A percentile compares a stretch with the other conserved stretches of the same genome.
phyloP scores from a whole-genome alignment of 2,329 filamentous ascomycete species.

The Penicillium aurantiogriseum region DNA sequence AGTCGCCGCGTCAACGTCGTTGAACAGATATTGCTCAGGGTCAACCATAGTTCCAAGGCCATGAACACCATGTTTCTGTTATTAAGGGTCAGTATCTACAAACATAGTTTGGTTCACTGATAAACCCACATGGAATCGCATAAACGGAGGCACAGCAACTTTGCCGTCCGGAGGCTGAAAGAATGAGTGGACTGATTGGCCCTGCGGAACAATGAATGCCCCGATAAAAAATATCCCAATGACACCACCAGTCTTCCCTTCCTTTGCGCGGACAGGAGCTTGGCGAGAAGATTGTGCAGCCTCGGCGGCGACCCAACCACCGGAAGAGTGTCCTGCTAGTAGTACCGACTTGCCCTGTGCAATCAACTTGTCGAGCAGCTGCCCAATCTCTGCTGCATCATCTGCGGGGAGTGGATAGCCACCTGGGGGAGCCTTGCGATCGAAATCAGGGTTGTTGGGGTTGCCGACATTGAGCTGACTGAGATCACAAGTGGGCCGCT shows the following conservation, averaged over 20 bases:
- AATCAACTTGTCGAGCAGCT: slow-evolving; percentile 3
- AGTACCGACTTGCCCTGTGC: slow-evolving; percentile 30
- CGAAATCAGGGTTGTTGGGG: slow-evolving; percentile 34
- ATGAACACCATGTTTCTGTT: slow-evolving; percentile 17
- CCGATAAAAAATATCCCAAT: slow-evolving; percentile 33
- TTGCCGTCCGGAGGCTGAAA: slow-evolving; percentile 31
- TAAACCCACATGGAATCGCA: slow-evolving; percentile 29
- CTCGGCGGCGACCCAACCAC: slow-evolving; percentile 37
- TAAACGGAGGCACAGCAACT: slow-evolving; percentile 23
- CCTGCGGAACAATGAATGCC: slow-evolving; percentile 31
- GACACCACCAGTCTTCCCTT: slow-evolving; percentile 23
- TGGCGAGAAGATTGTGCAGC: slow-evolving; percentile 30
- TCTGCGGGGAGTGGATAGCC: slow-evolving; percentile 28
- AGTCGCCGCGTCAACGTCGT: slow-evolving; percentile 22
- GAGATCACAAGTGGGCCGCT: slow-evolving; percentile 45
- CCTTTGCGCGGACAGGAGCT: slow-evolving; percentile 13
- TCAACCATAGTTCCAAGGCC: slow-evolving; percentile 28
- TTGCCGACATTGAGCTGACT: slow-evolving; percentile 61
- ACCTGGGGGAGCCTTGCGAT: slow-evolving; percentile 24
- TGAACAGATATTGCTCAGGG: slow-evolving; percentile 30
- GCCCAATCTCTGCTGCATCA: slow-evolving; percentile 4
- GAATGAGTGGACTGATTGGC: slow-evolving; percentile 32
- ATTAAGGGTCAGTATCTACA: not conserved
- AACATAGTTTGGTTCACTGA: rapidly evolving
- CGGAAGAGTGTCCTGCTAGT: slow-evolving; percentile 33